Percentiles rank a stretch among this genome's conserved stretches.
phyloP scores from a whole-genome alignment of 2,329 filamentous ascomycete species.

The Monosporascus sp. region DNA sequence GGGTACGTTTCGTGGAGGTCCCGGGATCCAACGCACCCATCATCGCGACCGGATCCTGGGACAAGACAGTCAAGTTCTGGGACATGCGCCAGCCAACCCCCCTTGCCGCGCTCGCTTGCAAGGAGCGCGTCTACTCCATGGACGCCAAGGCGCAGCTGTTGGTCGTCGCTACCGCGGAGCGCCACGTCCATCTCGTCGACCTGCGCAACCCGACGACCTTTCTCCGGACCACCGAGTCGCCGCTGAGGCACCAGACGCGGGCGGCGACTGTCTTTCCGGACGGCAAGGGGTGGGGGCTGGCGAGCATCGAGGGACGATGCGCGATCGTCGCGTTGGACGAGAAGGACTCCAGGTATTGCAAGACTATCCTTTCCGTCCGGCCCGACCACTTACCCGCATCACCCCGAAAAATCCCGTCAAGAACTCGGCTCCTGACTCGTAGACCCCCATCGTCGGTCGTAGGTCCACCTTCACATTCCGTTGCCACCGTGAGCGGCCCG shows the following conservation, averaged over 20 bases:
- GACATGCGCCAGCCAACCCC: slow-evolving; percentile 42
- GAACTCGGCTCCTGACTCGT: background rate
- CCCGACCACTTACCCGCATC: background rate
- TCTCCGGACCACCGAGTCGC: slow-evolving; percentile 12
- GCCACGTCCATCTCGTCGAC: slow-evolving; percentile 26
- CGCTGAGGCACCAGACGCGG: slow-evolving; percentile 24
- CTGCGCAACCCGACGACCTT: slow-evolving; percentile 20
- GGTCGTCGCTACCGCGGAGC: slow-evolving; percentile 27
- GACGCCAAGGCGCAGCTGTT: slow-evolving; percentile 25
- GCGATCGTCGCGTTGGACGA: slow-evolving; percentile 16
- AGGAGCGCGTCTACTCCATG: slow-evolving; percentile 42
- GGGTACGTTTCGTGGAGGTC: slow-evolving; percentile 27
- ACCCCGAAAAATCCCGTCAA: background rate
- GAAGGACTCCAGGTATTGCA: slow-evolving; percentile 15
- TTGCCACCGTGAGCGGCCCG: slow-evolving; percentile 25
- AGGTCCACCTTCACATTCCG: slow-evolving; percentile 23
- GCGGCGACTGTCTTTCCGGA: slow-evolving; percentile 21
- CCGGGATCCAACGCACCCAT: slow-evolving; percentile 17
- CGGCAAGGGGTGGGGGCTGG: slow-evolving; percentile 23
- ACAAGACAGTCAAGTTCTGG: slow-evolving; percentile 53
- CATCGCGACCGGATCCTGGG: slow-evolving; percentile 42
- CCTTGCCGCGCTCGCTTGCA: slow-evolving; percentile 39
- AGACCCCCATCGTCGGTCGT: background rate
- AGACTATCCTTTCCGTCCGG: background rate
- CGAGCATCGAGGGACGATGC: slow-evolving; percentile 26